Evolutionary conservation across 2,329 filamentous ascomycete species (phyloP).

Genomic region (Verticillium nonalfalfae): DNA sequence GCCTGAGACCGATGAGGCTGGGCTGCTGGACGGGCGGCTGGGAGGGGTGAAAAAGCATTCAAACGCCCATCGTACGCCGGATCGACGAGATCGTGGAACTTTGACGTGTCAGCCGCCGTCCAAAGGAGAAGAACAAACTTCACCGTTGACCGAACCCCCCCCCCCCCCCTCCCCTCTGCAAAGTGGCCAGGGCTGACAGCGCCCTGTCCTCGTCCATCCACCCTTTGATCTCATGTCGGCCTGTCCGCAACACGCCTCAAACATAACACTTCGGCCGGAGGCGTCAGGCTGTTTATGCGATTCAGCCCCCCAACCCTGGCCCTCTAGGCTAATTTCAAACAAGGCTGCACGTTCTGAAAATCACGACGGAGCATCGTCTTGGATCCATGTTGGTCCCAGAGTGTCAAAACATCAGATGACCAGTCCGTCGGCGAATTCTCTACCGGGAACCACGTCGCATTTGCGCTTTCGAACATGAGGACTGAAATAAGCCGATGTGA

Average conservation of each 20-base stretch:
- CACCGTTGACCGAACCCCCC: not conserved
- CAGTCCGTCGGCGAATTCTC: too few relatives aligned
- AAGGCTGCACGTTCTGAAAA: conserved; percentile 1
- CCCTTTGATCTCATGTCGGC: conserved; percentile 8
- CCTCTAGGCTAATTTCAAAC: conserved; percentile 1
- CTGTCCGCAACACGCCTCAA: conserved; percentile 20
- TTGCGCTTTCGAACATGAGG: not conserved
- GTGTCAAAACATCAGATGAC: not conserved
- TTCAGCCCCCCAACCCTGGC: not conserved
- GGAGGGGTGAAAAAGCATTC: not conserved
- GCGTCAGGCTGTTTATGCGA: conserved; percentile 12
- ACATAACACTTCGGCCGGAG: conserved; percentile 9
- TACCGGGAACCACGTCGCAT: not conserved
- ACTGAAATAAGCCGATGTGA: not conserved
- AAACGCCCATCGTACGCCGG: not conserved
- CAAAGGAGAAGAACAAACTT: not conserved
- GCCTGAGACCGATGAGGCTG: not conserved
- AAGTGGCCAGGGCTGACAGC: not conserved
- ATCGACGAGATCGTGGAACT: not conserved
- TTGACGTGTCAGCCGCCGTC: not conserved
- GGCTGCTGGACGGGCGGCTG: not conserved
- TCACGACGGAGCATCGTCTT: not conserved
- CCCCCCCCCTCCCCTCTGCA: conserved; percentile 1
- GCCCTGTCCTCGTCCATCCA: not conserved
- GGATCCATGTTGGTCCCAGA: too few relatives aligned